Conservation (phyloP, 805 yeast genomes). For the Scheffersomyces coipomensis region DNA sequence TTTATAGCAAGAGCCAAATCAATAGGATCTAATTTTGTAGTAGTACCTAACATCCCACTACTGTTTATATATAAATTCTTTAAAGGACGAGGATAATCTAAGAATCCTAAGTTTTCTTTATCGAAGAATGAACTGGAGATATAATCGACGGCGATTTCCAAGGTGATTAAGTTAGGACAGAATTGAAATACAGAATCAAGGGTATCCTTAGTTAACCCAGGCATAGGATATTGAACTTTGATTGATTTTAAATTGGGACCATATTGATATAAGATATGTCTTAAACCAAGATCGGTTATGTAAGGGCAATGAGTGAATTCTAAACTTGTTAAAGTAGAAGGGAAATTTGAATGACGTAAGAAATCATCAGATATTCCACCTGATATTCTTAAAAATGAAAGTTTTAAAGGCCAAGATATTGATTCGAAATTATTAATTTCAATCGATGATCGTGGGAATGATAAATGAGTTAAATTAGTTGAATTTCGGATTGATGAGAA, state of each 20-base stretch:
- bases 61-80: constrained; percentile 69
- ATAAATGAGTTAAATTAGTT: constrained; percentile 63
- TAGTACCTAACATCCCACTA: constrained; percentile 83
- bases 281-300: constrained; percentile 63
- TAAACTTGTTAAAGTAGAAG: constrained; percentile 63
- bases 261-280: constrained; percentile 55
- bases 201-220: constrained; percentile 64
- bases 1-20: constrained; percentile 82
- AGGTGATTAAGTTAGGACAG: constrained; percentile 68
- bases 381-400: constrained; percentile 70
- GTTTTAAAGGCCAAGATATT: constrained; percentile 73
- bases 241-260: constrained; percentile 67
- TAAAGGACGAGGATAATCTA: constrained; percentile 45
- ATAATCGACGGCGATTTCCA: constrained; percentile 81
- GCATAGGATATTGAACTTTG: constrained; percentile 85
- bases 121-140: constrained; percentile 44
- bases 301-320: constrained; percentile 89
- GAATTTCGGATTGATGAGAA: constrained; percentile 70
- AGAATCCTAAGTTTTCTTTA: constrained; percentile 24
- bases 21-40: constrained; percentile 80
- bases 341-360: constrained; percentile 67
- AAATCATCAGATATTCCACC: constrained; percentile 91
- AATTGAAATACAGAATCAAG: constrained; percentile 70
- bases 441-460: constrained; percentile 88
- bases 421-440: constrained; percentile 57